Base-by-base conservation (phyloP, 2,329 filamentous ascomycete genomes). In the Volutella citrinella region DNA sequence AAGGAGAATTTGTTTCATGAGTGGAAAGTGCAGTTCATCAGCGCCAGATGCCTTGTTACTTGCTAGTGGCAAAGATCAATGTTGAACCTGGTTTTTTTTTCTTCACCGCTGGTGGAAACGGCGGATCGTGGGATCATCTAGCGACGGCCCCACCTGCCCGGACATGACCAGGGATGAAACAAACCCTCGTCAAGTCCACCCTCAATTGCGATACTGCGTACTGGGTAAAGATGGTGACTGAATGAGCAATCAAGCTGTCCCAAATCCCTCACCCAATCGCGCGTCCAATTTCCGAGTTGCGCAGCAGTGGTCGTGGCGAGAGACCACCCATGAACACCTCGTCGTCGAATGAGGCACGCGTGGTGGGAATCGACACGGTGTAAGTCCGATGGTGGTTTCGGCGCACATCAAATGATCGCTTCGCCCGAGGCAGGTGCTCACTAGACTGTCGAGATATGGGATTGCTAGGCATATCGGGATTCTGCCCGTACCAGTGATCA, bases 231-330 rank as follows among this genome's bases (percentile, higher is more conserved):
- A n/a, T n/a, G n/a, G n/a, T n/a, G n/a, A n/a, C n/a, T n/a, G n/a
- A n/a, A n/a, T n/a, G n/a, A n/a, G n/a, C n/a, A n/a, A n/a, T n/a
- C n/a, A n/a, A n/a, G n/a, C n/a, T n/a, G n/a, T n/a, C n/a, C n/a
- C n/a, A n/a, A n/a, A n/a, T n/a, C n/a, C n/a, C n/a, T n/a, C n/a
- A n/a, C n/a, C n/a, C n/a, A n/a, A n/a, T 69, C 4, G 74, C 74
- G 18, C 69, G 64, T 6, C 74, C 74, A 55, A 77, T 78, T 28
- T 70, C 65, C 10, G 64, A 65, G 35, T 64, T 57, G 35, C 63
- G 64, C 31, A 73, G 56, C 18, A 66, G 52, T 10, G 72, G 71
- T 8, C 70, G 66, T 3, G 74, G 71, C 14, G 73, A 72, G 6
- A 76, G 53, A 4, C 68, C 72, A 6, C 62, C 67, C 7, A 67